Conservation (phyloP, 2,329 filamentous ascomycete species). For the Diaporthe sp. region DNA sequence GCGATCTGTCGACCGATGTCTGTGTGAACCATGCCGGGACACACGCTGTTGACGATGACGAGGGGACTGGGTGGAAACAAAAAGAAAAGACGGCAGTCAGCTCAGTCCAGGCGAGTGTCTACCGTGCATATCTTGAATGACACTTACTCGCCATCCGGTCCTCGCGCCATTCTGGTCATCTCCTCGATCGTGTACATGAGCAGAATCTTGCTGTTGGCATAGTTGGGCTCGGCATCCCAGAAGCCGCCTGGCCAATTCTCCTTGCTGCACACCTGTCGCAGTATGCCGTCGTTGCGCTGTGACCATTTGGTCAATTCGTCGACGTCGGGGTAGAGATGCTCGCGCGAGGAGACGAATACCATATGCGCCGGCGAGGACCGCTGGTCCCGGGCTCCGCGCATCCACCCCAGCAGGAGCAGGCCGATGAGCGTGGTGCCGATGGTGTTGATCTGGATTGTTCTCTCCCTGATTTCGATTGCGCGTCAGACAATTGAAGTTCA, state of each 20-base stretch:
- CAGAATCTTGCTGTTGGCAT: constrained; percentile 47
- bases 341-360: constrained; percentile 44
- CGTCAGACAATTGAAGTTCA: not conserved
- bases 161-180: constrained; percentile 43
- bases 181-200: constrained; percentile 44
- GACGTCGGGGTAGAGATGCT: constrained; percentile 42
- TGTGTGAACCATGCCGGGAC: constrained; percentile 33
- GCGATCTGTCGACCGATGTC: constrained; percentile 19
- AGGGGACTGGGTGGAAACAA: constrained; percentile 41
- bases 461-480: constrained; percentile 52
- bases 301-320: constrained; percentile 42
- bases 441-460: constrained; percentile 70
- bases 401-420: constrained; percentile 63
- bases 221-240: constrained; percentile 39
- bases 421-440: constrained; percentile 68
- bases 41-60: constrained; percentile 42
- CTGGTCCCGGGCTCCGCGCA: constrained; percentile 49
- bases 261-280: constrained; percentile 45
- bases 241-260: constrained; percentile 45
- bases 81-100: not conserved
- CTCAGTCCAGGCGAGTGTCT: not conserved
- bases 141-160: constrained; percentile 43
- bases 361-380: constrained; percentile 46
- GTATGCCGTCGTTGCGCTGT: constrained; percentile 41
- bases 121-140: not conserved